Base-by-base conservation (phyloP, 495 filamentous ascomycete genomes). In the Daldinia bambusicola region DNA sequence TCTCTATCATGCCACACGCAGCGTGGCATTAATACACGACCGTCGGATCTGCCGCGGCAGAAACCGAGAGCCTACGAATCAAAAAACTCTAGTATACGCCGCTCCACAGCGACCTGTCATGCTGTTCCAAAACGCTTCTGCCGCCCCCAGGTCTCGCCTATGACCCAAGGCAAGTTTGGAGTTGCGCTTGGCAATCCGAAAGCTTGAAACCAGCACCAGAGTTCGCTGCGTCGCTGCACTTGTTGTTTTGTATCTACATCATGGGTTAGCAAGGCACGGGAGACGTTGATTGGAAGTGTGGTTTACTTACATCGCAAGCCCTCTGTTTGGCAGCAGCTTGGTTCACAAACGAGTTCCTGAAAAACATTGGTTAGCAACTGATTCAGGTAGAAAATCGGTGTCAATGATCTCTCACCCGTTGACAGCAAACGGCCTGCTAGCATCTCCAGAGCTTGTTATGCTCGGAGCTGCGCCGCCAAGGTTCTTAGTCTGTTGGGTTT, bases 161-260 rank as follows among this genome's bases (percentile, higher is more conserved):
- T 63, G 70, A 45, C 22, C 61, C 56, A 4, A 43, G 12, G 67
- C 74, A 76, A 37, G 62, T 14, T 48, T 74, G 57, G 0, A 63
- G 22, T 73, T 87, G 84, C 18, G 75, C 61, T 52, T 83, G 79
- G 78, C 85, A 87, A 56, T 86, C 77, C 12, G 63, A 58, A 41
- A 84, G 75, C 6, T 67, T 75, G 65, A 74, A 70, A 16, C 80
- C 77, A 37, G 63, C 61, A 38, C 80, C 77, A 37, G 68, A 31
- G 67, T 85, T 85, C 67, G 80, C 79, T 38, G 83, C 83, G 43
- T 84, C 69, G 57, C 80, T 78, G 74, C 84, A 86, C n/a, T 68
- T 75, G 70, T 86, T 86, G 70, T 84, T 82, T 79, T 86, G 84
- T 58, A 85, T 82, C 66, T 81, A 75, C 51, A 75, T 79, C 31